Evolutionary conservation across 2,329 filamentous ascomycete species (phyloP), one percentile per base, ranked within the genome.

Genomic region (Xylariales sp.): DNA sequence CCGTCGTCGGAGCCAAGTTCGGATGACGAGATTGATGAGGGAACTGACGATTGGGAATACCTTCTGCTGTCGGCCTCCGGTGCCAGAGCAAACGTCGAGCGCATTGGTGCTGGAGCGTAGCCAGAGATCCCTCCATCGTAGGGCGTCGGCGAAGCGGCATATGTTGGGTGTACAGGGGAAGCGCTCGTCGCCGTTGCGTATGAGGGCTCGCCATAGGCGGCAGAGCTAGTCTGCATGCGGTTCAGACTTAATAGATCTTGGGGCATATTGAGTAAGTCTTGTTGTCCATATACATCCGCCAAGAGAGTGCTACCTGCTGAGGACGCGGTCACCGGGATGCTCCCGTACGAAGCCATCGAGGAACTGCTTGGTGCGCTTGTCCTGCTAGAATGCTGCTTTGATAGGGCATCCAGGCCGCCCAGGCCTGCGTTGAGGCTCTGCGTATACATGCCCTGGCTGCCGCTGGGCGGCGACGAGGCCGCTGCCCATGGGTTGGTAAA

Each of bases 401-500:
- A 64, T 55, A 78, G 61, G 38, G 73, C 70, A 54, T 76, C 74
- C 54, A 82, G 65, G 51, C 64, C 63, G 46, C 70, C 71, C 54
- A 83, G 68, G 52, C 73, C 76, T 53, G 80, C 72, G 50, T 73
- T 73, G 61, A 87, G 55, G 44, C 58, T 58, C 66, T 58, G 83
- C 68, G 61, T 82, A 73, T 83, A 76, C 74, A 90, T 66, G 73
- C 72, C 65, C 68, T 80, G 71, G 68, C 75, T 61, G 66, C 74
- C 46, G 59, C 71, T 55, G 61, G 73, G 59, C 65, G 63, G 50
- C 71, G 72, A 63, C 22, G 80, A 71, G 34, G 74, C 75, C 43
- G 86, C 77, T 35, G 72, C 73, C 90, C 90, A 96, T 31, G 89
- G 89, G 64, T 96, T 93, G 57, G 85, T 89, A 71, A 96, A 96